Conservation (phyloP, 2,329 filamentous ascomycete genomes). For the Fusarium zealandicum region DNA sequence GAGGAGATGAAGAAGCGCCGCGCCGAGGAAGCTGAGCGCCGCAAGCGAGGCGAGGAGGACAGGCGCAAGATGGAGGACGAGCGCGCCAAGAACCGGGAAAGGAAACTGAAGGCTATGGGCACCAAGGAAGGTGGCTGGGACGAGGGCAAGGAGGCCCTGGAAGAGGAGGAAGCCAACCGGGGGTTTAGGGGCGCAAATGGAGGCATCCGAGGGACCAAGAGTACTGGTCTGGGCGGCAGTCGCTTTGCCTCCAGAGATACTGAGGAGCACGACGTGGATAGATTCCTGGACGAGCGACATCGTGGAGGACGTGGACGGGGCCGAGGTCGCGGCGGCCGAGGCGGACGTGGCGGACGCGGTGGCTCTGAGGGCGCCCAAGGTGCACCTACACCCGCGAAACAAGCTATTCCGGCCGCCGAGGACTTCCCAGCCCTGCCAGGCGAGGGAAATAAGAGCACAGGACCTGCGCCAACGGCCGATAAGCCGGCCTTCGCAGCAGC, state of each 20-base stretch:
- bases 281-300: conserved; percentile 48
- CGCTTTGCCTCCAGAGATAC: conserved; percentile 50
- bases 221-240: conserved; percentile 51
- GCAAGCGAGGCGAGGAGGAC: conserved; percentile 60
- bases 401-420: conserved; percentile 41
- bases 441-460: conserved; percentile 37
- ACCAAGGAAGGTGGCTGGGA: conserved; percentile 65
- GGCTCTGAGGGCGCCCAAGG: conserved; percentile 37
- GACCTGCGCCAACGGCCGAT: conserved; percentile 18
- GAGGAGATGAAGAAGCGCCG: conserved; percentile 62
- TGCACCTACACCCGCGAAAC: conserved; percentile 32
- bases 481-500: conserved; percentile 44
- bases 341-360: conserved; percentile 46
- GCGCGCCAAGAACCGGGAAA: conserved; percentile 65
- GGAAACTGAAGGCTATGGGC: conserved; percentile 66
- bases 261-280: conserved; percentile 47
- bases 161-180: conserved; percentile 50
- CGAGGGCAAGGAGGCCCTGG: conserved; percentile 59
- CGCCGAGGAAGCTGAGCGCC: conserved; percentile 60
- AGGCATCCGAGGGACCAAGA: conserved; percentile 49
- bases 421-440: conserved; percentile 49
- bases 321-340: conserved; percentile 45
- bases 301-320: conserved; percentile 46
- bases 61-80: conserved; percentile 63
- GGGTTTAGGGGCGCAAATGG: conserved; percentile 54